Percentiles rank a stretch among this genome's conserved stretches.
Conservation (phyloP, 441 rosid genomes). For the Euphorbia corollata region DNA sequence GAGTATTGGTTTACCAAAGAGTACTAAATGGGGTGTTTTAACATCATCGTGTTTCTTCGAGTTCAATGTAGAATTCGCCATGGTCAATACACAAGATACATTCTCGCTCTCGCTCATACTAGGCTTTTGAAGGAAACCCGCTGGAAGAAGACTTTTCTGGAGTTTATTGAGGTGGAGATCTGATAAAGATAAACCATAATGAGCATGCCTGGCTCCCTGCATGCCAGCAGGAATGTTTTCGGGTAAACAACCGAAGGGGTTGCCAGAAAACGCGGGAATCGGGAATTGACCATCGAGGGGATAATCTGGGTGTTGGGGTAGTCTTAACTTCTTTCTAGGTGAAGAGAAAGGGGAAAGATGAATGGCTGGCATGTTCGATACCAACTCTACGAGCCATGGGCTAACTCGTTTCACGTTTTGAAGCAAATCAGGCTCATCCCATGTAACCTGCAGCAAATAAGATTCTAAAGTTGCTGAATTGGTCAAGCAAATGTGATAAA, state of each 20-base stretch:
- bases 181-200: constrained; percentile 43
- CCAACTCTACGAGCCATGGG: constrained; percentile 94
- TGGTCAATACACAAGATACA: constrained; percentile 38
- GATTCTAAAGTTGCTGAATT: too few relatives aligned
- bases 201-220: constrained; percentile 99
- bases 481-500: too few relatives aligned
- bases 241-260: constrained; percentile 50
- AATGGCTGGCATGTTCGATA: constrained; percentile 58
- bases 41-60: constrained; percentile 33
- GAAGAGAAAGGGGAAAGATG: constrained; percentile 69
- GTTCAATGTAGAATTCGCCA: constrained; percentile 26
- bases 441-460: constrained; percentile 51
- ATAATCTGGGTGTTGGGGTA: constrained; percentile 58
- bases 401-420: constrained; percentile 86
- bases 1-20: constrained; percentile 82
- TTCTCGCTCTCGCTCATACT: constrained; percentile 39
- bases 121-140: constrained; percentile 35
- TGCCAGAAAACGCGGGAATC: constrained; percentile 40
- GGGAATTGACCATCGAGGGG: constrained; percentile 49
- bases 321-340: constrained; percentile 67
- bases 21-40: constrained; percentile 53
- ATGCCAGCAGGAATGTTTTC: constrained; percentile 91
- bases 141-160: constrained; percentile 38
- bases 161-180: constrained; percentile 48
- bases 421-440: constrained; percentile 97